These are phyloP conservation scores for Coccomyxa subellipsoidea DNA, from an alignment of 163 green algal species.

Conservation along the genomic window DNA sequence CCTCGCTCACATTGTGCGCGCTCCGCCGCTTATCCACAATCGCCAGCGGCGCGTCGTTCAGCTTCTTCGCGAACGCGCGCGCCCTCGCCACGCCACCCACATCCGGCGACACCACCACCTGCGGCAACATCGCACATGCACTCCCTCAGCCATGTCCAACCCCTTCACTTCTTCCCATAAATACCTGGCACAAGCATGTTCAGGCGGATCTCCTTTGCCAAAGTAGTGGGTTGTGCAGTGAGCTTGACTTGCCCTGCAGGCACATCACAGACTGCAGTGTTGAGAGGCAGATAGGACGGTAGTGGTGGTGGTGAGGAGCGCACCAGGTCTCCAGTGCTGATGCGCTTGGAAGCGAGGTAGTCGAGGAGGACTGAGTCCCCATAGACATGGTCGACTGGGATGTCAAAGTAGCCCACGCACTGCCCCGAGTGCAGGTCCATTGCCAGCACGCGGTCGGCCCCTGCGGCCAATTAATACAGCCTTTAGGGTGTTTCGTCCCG, in stretches of 20 bases:
- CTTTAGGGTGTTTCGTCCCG: too few species aligned
- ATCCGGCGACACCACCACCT: slow-evolving; percentile 98
- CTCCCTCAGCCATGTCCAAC: not conserved
- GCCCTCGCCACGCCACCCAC: slow-evolving; percentile 95
- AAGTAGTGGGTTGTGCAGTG: too few species aligned
- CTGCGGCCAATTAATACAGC: slow-evolving; percentile 40
- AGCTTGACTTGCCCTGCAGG: too few species aligned
- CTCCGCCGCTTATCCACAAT: slow-evolving; percentile 98
- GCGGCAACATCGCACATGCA: not conserved
- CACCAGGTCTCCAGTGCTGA: slow-evolving; percentile 54
- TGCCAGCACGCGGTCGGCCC: slow-evolving; percentile 91
- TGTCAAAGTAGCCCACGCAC: slow-evolving; percentile 99
- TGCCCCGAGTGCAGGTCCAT: slow-evolving; percentile 98
- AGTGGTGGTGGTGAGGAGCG: too few species aligned
- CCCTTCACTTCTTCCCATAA: too few species aligned
- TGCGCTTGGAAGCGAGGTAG: slow-evolving; percentile 98
- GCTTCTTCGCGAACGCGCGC: slow-evolving; percentile 98
- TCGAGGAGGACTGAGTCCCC: slow-evolving; percentile 94
- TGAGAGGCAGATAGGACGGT: too few species aligned
- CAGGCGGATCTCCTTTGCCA: too few species aligned
- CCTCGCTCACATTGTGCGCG: slow-evolving; percentile 96
- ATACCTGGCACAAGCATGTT: too few species aligned
- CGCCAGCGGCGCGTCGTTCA: slow-evolving; percentile 60
- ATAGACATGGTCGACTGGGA: slow-evolving; percentile 99
- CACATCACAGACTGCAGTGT: too few species aligned